These are phyloP conservation scores for Bonnemaisonia californica DNA, from an alignment of 31 red algal genomes.

Conservation along the genomic window DNA sequence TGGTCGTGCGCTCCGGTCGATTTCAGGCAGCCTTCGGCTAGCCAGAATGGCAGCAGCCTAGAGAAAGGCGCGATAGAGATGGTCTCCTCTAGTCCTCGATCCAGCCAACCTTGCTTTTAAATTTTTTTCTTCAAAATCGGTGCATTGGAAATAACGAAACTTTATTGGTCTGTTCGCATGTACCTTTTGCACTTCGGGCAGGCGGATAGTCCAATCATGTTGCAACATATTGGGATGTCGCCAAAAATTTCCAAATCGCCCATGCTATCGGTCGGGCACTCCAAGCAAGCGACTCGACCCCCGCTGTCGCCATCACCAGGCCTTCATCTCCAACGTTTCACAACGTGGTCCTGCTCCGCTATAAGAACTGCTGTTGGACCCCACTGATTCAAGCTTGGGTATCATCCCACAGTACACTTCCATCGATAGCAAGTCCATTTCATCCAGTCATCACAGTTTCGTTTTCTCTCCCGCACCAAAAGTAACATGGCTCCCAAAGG, in stretches of 20 bases:
- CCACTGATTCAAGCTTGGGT: no score
- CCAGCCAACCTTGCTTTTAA: neutral
- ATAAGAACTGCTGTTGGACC: no score
- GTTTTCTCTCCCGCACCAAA: neutral
- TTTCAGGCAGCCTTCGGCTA: neutral
- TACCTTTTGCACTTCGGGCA: slow-evolving; percentile 12
- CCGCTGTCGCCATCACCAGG: no score
- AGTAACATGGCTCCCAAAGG: slow-evolving; percentile 89
- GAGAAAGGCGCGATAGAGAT: neutral
- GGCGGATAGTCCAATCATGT: slow-evolving; percentile 30
- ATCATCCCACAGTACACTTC: no score
- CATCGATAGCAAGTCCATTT: no score
- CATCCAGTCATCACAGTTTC: neutral
- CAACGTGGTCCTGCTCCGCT: no score
- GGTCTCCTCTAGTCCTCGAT: no score
- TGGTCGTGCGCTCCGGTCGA: neutral
- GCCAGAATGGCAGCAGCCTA: neutral
- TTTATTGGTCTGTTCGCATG: slow-evolving; percentile 56
- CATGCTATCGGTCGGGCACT: no score
- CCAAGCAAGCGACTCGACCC: no score
- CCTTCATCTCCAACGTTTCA: no score
- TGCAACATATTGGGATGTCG: neutral
- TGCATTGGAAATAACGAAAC: slow-evolving; percentile 8
- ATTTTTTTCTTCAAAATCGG: slow-evolving; percentile 1
- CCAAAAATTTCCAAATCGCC: neutral